These are phyloP conservation scores for Backusella macrospora DNA, from an alignment of 192 early-diverging fungal species.

Conservation along the genomic window DNA sequence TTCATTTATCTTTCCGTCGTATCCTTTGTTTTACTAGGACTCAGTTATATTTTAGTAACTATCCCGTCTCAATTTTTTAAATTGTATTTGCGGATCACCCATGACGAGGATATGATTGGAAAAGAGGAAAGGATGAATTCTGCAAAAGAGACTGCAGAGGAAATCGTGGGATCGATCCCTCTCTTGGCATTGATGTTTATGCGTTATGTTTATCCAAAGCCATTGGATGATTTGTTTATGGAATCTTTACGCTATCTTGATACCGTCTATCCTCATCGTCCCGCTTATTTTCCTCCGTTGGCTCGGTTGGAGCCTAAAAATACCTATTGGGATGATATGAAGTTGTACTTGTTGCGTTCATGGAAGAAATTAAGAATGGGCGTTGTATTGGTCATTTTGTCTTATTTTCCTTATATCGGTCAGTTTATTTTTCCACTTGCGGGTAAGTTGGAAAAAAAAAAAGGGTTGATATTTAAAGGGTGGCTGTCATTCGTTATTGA, in stretches of 20 bases:
- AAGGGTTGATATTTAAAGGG: no score
- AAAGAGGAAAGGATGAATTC: not conserved
- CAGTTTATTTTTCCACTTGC: constrained; percentile 54
- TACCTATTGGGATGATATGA: constrained; percentile 50
- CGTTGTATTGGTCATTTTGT: constrained; percentile 46
- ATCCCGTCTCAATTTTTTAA: constrained; percentile 45
- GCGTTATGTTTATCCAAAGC: constrained; percentile 59
- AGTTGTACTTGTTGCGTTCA: constrained; percentile 47
- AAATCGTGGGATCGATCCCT: constrained; percentile 39
- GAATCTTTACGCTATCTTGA: constrained; percentile 52
- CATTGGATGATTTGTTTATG: constrained; percentile 62
- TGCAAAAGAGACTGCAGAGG: not conserved
- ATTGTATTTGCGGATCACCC: constrained; percentile 28
- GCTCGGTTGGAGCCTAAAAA: constrained; percentile 36
- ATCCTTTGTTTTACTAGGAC: constrained; percentile 41
- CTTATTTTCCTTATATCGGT: constrained; percentile 55
- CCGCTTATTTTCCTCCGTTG: constrained; percentile 44
- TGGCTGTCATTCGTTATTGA: no score
- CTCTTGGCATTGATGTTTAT: constrained; percentile 57
- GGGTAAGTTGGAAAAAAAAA: no score
- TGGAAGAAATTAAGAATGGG: constrained; percentile 46
- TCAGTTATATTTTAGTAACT: constrained; percentile 49
- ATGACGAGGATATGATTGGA: not conserved
- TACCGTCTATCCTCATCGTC: constrained; percentile 28
- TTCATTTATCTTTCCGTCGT: constrained; percentile 44